Base-by-base conservation (phyloP, 495 filamentous ascomycete species). In the Annulohypoxylon bovei region DNA sequence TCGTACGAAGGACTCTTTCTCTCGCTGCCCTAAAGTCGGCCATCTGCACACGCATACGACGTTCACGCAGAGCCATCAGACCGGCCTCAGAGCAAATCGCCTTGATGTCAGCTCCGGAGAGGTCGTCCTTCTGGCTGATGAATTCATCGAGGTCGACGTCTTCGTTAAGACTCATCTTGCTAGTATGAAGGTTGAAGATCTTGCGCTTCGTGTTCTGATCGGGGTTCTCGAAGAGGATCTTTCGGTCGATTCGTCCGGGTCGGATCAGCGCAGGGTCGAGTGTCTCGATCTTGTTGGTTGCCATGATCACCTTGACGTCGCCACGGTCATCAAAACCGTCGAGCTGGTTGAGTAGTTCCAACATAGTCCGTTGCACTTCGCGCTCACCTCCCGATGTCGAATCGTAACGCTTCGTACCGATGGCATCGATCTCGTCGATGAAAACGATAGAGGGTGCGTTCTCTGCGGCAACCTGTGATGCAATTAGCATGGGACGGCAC, bases 191-290 rank as follows among this genome's bases (percentile, higher is more conserved):
- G 23, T 90, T 93, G 82, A 99, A 99, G 77, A 99, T 99, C 89
- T 99, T 99, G 84, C 94, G 93, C 87, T 99, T 99, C 58, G 95
- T 99, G 80, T 93, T 94, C 87, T 98, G 95, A 80, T 99, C 95
- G 22, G 95, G 95, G 79, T 96, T 98, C 86, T 99, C 95, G 66
- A 99, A 99, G 60, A 99, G 86, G 80, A 99, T 98, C 86, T 99
- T 99, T 49, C 95, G 91, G 80, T 99, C 95, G 76, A 99, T 99
- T 88, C 95, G 93, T 71, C 95, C 95, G 50, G 95, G 95, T 66
- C 95, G 90, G 78, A 99, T 99, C 68, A 99, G 84, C 49, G 95
- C 95, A 47, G 95, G 95, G 74, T 99, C 95, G 25, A 99, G 85
- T 3, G 93, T 97, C 76, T 99, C 95, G 68, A 99, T 99, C 87